Evolutionary conservation across 2,329 filamentous ascomycete genomes (phyloP).

Genomic region (Colletotrichum caudatum): DNA sequence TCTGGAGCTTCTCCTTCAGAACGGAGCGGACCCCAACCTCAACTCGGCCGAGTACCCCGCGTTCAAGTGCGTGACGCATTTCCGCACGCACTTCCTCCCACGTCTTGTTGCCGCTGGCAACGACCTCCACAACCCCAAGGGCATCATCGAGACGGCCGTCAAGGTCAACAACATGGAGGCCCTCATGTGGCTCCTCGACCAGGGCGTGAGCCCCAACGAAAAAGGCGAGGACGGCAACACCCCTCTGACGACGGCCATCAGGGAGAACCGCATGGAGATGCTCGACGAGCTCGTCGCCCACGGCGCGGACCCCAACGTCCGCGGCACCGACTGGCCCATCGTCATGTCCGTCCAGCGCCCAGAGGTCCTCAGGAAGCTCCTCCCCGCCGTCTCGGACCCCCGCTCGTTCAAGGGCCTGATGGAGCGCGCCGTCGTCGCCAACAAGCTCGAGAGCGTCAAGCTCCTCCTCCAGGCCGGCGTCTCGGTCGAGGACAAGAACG

Average conservation of each 20-base stretch:
- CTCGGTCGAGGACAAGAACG: slow-evolving; percentile 78
- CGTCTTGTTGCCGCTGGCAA: slow-evolving; percentile 70
- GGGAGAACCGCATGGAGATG: slow-evolving; percentile 68
- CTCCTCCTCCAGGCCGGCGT: slow-evolving; percentile 73
- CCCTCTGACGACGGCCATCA: slow-evolving; percentile 74
- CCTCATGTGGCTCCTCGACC: slow-evolving; percentile 69
- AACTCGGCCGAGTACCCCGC: slow-evolving; percentile 73
- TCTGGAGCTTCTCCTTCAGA: slow-evolving; percentile 67
- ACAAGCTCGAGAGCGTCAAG: slow-evolving; percentile 76
- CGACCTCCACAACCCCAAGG: slow-evolving; percentile 69
- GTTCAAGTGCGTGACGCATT: slow-evolving; percentile 77
- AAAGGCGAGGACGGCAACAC: slow-evolving; percentile 69
- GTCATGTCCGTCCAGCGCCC: slow-evolving; percentile 76
- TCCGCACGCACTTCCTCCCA: slow-evolving; percentile 70
- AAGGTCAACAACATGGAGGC: slow-evolving; percentile 71
- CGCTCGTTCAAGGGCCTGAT: slow-evolving; percentile 74
- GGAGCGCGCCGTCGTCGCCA: slow-evolving; percentile 75
- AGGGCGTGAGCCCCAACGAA: slow-evolving; percentile 71
- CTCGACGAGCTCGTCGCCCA: slow-evolving; percentile 69
- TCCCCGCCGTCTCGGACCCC: slow-evolving; percentile 68
- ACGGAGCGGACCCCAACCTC: slow-evolving; percentile 72
- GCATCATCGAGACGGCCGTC: slow-evolving; percentile 75
- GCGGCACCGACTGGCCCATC: slow-evolving; percentile 78
- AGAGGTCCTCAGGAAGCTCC: slow-evolving; percentile 68
- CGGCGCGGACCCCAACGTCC: slow-evolving; percentile 71